Conservation (phyloP, 1,284 basidiomycete species). For the Ustilago xerochloae region DNA sequence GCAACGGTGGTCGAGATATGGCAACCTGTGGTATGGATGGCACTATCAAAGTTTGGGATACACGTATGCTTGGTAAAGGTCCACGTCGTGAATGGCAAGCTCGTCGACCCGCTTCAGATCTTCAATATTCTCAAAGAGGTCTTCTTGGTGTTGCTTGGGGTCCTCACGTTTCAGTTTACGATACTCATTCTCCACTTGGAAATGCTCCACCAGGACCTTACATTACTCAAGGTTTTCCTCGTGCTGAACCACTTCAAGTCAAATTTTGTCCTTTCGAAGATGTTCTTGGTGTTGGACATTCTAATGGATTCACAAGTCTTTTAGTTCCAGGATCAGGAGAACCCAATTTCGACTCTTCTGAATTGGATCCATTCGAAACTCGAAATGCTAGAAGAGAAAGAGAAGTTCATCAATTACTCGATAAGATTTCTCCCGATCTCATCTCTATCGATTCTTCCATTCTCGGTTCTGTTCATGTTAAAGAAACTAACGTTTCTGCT, state of each 20-base stretch:
- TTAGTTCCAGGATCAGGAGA: slow-evolving; percentile 93
- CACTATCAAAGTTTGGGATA: slow-evolving; percentile 93
- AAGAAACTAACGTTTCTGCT: slow-evolving; percentile 79
- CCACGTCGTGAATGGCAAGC: slow-evolving; percentile 83
- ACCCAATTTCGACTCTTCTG: slow-evolving; percentile 90
- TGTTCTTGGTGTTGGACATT: slow-evolving; percentile 80
- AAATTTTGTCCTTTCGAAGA: slow-evolving; percentile 86
- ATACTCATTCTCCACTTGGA: slow-evolving; percentile 49
- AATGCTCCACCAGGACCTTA: slow-evolving; percentile 72
- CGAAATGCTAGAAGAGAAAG: slow-evolving; percentile 84
- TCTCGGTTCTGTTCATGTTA: slow-evolving; percentile 63
- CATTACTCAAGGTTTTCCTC: slow-evolving; percentile 62
- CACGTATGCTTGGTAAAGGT: slow-evolving; percentile 86
- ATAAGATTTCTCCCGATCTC: slow-evolving; percentile 95
- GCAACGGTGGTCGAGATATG: slow-evolving; percentile 83
- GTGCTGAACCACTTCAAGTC: slow-evolving; percentile 78
- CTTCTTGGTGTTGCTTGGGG: slow-evolving; percentile 84
- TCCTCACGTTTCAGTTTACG: slow-evolving; percentile 77
- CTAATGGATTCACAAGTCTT: slow-evolving; percentile 81
- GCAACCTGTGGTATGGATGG: slow-evolving; percentile 89
- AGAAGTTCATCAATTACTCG: slow-evolving; percentile 88
- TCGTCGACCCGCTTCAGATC: slow-evolving; percentile 70
- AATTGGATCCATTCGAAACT: slow-evolving; percentile 94
- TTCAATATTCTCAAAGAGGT: slow-evolving; percentile 76
- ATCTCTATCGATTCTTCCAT: slow-evolving; percentile 90